phyloP scores from a whole-genome alignment of 129 eudicot species.

The Chrysanthemum seticuspe region DNA sequence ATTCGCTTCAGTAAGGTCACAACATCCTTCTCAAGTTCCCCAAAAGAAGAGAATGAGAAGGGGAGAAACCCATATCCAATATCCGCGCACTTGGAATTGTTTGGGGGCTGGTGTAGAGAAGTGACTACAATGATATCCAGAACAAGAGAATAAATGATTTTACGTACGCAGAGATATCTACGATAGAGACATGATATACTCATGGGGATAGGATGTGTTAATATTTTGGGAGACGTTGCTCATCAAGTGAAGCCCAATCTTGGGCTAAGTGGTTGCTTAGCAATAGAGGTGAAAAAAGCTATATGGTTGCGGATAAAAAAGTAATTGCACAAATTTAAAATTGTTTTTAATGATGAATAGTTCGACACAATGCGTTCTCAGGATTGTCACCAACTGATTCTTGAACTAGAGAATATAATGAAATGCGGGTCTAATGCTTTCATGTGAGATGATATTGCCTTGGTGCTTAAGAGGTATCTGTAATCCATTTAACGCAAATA shows the following conservation, averaged over 20 bases:
- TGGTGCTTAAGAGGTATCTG: slow-evolving; percentile 33
- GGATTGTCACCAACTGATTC: slow-evolving; percentile 43
- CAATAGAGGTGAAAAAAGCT: too few relatives aligned
- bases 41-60: too few relatives aligned
- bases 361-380: neutral
- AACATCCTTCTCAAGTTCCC: too few relatives aligned
- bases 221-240: slow-evolving; percentile 43
- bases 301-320: too few relatives aligned
- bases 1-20: too few relatives aligned
- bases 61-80: too few relatives aligned
- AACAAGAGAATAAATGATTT: slow-evolving; percentile 2
- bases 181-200: too few relatives aligned
- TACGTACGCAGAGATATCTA: too few relatives aligned
- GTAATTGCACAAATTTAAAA: neutral
- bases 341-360: neutral
- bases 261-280: slow-evolving; percentile 48
- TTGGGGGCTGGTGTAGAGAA: slow-evolving; percentile 36
- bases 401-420: slow-evolving; percentile 28
- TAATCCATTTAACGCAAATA: too few relatives aligned
- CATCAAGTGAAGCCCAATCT: slow-evolving; percentile 49
- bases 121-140: slow-evolving; percentile 23
- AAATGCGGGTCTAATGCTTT: slow-evolving; percentile 2
- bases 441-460: slow-evolving; percentile 20
- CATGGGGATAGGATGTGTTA: slow-evolving; percentile 30
- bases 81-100: too few relatives aligned